Base-by-base conservation (phyloP, 306 rosid genomes). In the Malus fusca region DNA sequence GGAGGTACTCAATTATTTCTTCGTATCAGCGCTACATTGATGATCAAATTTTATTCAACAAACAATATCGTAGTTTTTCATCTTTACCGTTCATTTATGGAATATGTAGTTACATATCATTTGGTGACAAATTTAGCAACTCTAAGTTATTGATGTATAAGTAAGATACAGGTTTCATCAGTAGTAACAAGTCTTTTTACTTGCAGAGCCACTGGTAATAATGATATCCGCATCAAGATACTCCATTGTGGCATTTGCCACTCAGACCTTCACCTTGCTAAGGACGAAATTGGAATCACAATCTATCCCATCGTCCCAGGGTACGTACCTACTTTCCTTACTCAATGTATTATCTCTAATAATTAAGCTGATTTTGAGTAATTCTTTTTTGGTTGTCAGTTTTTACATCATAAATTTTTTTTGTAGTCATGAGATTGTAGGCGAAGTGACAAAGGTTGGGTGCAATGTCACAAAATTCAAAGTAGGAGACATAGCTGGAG, bases 191-290 rank as follows among this genome's bases (percentile, higher is more conserved):
- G 8, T 48, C 17, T 13, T 46, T 46, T 46, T 46, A 46, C 5
- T 31, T 71, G 52, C 25, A 72, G 67, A 17, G 22, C 15, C 22
- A 70, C 42, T 70, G 76, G 71, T 43, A 11, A 40, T 11, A 70
- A 70, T 23, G 81, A 61, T 48, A 62, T 77, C 21, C 70, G 31
- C 51, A 61, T 77, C n/a, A 77, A 70, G 65, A 61, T 61, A 69
- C 75, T 77, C n/a, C 70, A 70, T 11, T 69, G 71, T 46, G 81
- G 81, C 3, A 77, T 77, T 46, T 77, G 81, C 31, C 75, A 70
- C 71, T 9, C 76, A 0, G 76, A 77, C 25, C 64, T 77, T 60
- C 75, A 70, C 76, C 14, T 69, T 1, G 76, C 42, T 9, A 70
- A 35, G 43, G 40, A 77, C 59, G 65, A 70, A 31, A 14, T 22